Evolutionary conservation across 257 asterid genomes (phyloP).

Genomic region (Solanum sitiens): DNA sequence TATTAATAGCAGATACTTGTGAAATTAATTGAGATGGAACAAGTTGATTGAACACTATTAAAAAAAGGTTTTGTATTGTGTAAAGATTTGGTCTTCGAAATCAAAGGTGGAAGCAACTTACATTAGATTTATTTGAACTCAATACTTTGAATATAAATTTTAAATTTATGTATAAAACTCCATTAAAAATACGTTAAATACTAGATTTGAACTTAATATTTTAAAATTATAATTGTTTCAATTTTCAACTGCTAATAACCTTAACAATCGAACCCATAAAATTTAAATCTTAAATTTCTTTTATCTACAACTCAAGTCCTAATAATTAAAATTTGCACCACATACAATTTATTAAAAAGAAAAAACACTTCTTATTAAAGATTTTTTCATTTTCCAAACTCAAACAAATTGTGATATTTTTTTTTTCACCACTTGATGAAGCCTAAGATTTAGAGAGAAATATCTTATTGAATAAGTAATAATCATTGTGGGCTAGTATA

Average conservation of each 20-base stretch:
- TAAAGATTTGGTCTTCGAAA: background rate
- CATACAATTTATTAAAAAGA: background rate
- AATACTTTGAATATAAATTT: background rate
- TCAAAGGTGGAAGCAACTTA: background rate
- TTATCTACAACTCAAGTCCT: background rate
- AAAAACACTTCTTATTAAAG: background rate
- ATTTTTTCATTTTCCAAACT: background rate
- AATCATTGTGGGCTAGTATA: background rate
- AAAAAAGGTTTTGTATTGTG: background rate
- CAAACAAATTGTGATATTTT: background rate
- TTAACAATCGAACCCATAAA: background rate
- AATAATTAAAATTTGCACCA: background rate
- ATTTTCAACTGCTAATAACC: background rate
- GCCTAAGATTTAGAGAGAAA: background rate
- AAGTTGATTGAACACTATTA: background rate
- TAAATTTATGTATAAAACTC: background rate
- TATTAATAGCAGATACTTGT: background rate
- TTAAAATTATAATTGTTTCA: background rate
- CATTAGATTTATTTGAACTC: background rate
- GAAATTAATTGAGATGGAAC: background rate
- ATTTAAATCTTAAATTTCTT: too few species aligned
- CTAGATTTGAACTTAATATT: background rate
- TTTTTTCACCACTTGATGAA: background rate
- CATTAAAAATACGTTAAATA: background rate
- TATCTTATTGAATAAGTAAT: background rate